Evolutionary conservation across 371 early-diverging fungal species (phyloP), one percentile per base, ranked within the genome.

Genomic region (Haplosporangium sp.): DNA sequence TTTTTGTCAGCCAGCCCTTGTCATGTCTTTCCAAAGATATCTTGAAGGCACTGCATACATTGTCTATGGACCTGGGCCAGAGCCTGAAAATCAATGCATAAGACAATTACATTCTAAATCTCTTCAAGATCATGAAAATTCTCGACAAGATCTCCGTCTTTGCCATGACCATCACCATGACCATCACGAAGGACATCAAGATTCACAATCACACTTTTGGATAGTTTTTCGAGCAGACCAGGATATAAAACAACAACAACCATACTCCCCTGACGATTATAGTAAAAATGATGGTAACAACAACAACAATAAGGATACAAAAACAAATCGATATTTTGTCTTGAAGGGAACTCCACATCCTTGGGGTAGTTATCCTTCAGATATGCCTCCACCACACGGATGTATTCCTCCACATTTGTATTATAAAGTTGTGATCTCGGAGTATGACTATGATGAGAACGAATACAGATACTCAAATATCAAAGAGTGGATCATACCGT

Each of bases 381-480:
- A 73, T 15, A 70, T 78, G 44, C 38, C 61, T 0, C 52, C 64
- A 40, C 81, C 81, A 1, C 81, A 79, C 42, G 81, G 72, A 20
- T 79, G 81, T 39, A 56, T 79, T 20, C 81, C 81, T 7, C 74
- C 81, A 5, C 74, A 68, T 39, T 69, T 79, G 7, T 79, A 79
- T 47, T 79, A 79, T 6, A 40, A 19, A 2, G 71, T 74, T 44
- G 40, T 50, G 0, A 39, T 73, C 19, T 57, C 52, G 1, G 65
- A 61, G 11, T 57, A 27, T 17, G n/a, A 15, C 27, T 7, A 35
- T 35, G n/a, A 34, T n/a, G 17, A 20, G 13, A 17, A 7, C n/a
- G 38, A 20, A 11, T 15, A 47, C 47, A 9, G 50, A 50, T n/a
- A n/a, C 7, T 6, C 20, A 10, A 11, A 6, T 62, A 10, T 42